Percentiles rank a stretch among this genome's conserved stretches.
Evolutionary conservation across 805 yeast genomes (phyloP).

Genomic region (Kodamaea laetipori): DNA sequence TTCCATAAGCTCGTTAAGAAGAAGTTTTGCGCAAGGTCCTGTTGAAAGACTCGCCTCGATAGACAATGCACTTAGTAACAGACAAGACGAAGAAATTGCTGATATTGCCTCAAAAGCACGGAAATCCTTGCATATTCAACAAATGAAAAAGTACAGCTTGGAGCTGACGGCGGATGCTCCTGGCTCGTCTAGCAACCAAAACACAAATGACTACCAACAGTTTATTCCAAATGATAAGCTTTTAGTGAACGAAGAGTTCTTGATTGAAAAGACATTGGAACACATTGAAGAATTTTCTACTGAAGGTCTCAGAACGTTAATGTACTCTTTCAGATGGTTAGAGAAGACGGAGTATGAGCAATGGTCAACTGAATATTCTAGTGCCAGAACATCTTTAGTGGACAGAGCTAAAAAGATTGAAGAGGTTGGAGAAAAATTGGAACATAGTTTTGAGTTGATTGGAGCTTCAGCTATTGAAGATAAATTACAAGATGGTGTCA

Average conservation of each 20-base stretch:
- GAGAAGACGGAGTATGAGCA: constrained; percentile 54
- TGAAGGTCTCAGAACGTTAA: constrained; percentile 88
- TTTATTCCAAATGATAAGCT: constrained; percentile 51
- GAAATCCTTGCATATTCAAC: constrained; percentile 61
- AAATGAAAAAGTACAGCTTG: constrained; percentile 53
- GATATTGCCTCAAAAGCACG: constrained; percentile 55
- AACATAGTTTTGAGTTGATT: constrained; percentile 61
- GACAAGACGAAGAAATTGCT: constrained; percentile 54
- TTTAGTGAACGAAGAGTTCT: constrained; percentile 69
- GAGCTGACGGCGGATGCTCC: constrained; percentile 15
- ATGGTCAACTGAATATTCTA: constrained; percentile 70
- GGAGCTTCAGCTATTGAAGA: constrained; percentile 99
- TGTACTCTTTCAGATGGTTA: constrained; percentile 80
- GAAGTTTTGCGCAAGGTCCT: constrained; percentile 21
- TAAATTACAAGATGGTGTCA: constrained; percentile 94
- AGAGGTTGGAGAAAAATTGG: constrained; percentile 70
- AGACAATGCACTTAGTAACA: constrained; percentile 48
- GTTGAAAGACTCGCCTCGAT: constrained; percentile 41
- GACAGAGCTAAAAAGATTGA: constrained; percentile 71
- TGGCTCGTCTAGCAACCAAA: neutral
- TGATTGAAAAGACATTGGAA: constrained; percentile 80
- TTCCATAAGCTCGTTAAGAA: constrained; percentile 37
- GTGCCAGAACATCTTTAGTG: constrained; percentile 74
- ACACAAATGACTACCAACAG: neutral
- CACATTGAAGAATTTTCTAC: constrained; percentile 94